These are phyloP conservation scores for Plasmodium gaboni DNA, from an alignment of 169 alveolate species.

Conservation along the genomic window DNA sequence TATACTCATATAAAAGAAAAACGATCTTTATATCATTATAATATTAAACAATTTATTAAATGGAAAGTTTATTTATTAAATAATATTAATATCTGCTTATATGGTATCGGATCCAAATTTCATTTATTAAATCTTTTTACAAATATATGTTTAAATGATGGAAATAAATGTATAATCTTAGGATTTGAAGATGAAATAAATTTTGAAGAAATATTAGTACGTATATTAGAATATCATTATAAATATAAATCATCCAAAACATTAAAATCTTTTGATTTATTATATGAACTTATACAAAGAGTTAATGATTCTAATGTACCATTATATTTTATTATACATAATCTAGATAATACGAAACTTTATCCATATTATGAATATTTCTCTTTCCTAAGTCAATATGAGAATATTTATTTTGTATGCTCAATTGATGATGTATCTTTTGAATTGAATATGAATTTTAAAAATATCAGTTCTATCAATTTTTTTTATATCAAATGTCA, in stretches of 20 bases:
- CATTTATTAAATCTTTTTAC: conserved; percentile 53
- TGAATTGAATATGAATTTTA: conserved; percentile 57
- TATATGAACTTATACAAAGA: conserved; percentile 44
- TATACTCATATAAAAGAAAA: conserved; percentile 66
- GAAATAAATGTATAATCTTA: conserved; percentile 50
- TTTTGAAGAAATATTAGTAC: conserved; percentile 56
- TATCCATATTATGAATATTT: conserved; percentile 68
- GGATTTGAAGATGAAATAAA: conserved; percentile 66
- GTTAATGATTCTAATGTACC: conserved; percentile 63
- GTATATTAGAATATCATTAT: conserved; percentile 64
- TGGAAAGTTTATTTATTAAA: conserved; percentile 71
- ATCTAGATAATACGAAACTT: conserved; percentile 53
- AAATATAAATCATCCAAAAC: conserved; percentile 45
- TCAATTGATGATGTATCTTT: conserved; percentile 69
- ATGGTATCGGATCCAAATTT: conserved; percentile 67
- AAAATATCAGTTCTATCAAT: conserved; percentile 43
- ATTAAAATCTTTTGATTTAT: conserved; percentile 54
- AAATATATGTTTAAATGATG: conserved; percentile 65
- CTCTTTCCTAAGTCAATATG: conserved; percentile 59
- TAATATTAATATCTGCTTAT: conserved; percentile 63
- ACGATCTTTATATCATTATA: conserved; percentile 63
- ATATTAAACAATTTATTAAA: conserved; percentile 52
- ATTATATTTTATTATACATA: conserved; percentile 56
- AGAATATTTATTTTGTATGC: conserved; percentile 46
- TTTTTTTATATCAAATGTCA: conserved; percentile 58